A percentile compares a stretch with the other conserved stretches of the same genome.
phyloP scores from a whole-genome alignment of 169 alveolate species.

The Plasmodium relictum region DNA sequence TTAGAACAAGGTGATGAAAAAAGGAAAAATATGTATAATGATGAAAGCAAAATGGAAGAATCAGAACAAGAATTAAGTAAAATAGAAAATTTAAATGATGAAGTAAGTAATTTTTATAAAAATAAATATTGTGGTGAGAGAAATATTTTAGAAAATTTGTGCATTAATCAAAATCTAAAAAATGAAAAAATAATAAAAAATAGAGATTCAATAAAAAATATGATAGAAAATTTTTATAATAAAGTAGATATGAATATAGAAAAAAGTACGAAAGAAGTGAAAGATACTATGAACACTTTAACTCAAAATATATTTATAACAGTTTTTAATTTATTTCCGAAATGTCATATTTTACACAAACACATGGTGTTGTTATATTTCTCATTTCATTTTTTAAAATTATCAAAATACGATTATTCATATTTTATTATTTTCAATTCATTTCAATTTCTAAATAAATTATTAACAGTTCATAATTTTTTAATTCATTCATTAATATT shows the following conservation, averaged over 20 bases:
- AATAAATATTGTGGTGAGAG: neutral
- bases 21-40: neutral
- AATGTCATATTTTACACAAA: conserved; percentile 24
- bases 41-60: neutral
- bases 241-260: conserved; percentile 66
- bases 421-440: conserved; percentile 58
- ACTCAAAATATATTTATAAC: conserved; percentile 55
- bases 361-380: conserved; percentile 53
- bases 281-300: conserved; percentile 41
- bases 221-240: conserved; percentile 57
- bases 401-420: conserved; percentile 43
- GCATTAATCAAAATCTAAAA: neutral
- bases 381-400: conserved; percentile 59
- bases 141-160: conserved; percentile 15
- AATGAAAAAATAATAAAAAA: conserved; percentile 40
- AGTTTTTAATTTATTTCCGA: conserved; percentile 30
- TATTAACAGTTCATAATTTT: conserved; percentile 64
- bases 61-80: neutral
- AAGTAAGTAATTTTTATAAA: neutral
- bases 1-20: neutral
- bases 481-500: conserved; percentile 58
- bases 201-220: conserved; percentile 15
- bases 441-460: conserved; percentile 48
- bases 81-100: neutral
- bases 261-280: conserved; percentile 36